A percentile compares a stretch with the other conserved stretches of the same genome.
Evolutionary conservation across 75 land plant species (phyloP).

Genomic region (Sequoia sempervirens): DNA sequence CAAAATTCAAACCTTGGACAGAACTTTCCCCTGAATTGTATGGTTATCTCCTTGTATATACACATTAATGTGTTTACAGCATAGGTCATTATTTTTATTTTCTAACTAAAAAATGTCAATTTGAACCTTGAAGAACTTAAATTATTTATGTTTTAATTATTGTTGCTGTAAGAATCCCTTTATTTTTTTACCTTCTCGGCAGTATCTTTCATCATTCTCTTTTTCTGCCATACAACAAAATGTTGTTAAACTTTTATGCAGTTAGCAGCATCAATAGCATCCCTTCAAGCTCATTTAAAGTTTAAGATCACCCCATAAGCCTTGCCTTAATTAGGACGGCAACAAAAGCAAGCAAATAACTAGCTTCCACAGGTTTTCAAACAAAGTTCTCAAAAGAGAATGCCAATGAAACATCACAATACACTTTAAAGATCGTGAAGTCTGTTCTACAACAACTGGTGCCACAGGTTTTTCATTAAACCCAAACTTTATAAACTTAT

Average conservation of each 20-base stretch:
- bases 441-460: background rate
- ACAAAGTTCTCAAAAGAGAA: background rate
- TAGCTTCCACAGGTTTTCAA: background rate
- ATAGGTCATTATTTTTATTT: background rate
- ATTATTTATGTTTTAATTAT: background rate
- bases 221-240: background rate
- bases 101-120: background rate
- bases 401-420: background rate
- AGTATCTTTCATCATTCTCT: background rate
- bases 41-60: background rate
- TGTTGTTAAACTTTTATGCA: background rate
- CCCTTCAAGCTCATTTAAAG: background rate
- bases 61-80: background rate
- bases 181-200: background rate
- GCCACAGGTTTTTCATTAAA: background rate
- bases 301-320: background rate
- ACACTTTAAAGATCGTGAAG: background rate
- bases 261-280: background rate
- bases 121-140: background rate
- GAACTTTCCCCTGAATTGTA: background rate
- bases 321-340: background rate
- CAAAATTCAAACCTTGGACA: background rate
- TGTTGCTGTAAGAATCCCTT: background rate
- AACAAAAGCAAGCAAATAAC: background rate
- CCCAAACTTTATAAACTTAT: background rate